Conservation (phyloP, 345 rosid genomes). For the Geranium rotundifolium region DNA sequence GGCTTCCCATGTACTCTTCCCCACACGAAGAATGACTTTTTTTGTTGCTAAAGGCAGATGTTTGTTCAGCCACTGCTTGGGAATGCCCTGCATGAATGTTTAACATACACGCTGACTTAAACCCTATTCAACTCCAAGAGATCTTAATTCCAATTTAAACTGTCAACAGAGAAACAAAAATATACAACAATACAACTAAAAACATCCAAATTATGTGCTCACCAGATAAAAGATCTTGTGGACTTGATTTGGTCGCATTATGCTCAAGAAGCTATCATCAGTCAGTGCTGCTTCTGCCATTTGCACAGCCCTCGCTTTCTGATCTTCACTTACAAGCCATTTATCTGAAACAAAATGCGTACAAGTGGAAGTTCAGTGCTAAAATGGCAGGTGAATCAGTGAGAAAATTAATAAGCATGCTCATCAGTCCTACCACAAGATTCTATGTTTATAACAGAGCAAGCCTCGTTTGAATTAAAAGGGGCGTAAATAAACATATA, state of each 20-base stretch:
- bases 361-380: not conserved
- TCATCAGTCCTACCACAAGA: not conserved
- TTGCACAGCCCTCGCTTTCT: conserved; percentile 17
- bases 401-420: too few species aligned
- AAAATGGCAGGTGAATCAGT: not conserved
- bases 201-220: not conserved
- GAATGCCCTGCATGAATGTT: conserved; percentile 22
- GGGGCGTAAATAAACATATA: too few species aligned
- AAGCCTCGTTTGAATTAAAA: not conserved
- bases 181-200: not conserved
- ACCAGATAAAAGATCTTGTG: conserved; percentile 32
- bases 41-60: conserved; percentile 19
- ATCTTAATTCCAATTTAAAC: not conserved
- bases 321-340: conserved; percentile 23
- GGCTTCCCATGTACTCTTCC: conserved; percentile 23
- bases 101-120: not conserved
- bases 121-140: not conserved
- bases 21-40: conserved; percentile 23
- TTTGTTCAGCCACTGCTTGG: conserved; percentile 20
- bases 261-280: conserved; percentile 23
- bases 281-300: conserved; percentile 23
- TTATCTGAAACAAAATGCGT: conserved; percentile 13
- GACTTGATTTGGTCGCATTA: conserved; percentile 39
- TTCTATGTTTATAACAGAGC: not conserved
- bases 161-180: conserved; percentile 4